Evolutionary conservation across 805 yeast genomes (phyloP).

Genomic region (Pichia thaimueangensis): DNA sequence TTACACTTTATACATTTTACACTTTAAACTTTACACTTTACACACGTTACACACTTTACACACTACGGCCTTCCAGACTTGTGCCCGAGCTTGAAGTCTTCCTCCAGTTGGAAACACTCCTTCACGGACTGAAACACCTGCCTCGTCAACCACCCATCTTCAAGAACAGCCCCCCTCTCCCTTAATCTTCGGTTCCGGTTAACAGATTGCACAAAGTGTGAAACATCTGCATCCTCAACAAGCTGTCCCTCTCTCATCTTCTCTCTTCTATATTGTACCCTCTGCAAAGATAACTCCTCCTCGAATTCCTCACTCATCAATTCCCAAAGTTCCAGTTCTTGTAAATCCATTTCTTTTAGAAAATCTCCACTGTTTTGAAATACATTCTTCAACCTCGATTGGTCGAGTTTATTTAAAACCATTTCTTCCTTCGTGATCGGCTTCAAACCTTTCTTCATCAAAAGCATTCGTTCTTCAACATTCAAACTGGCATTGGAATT

Average conservation of each 20-base stretch:
- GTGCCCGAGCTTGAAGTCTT: background rate
- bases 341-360: slow-evolving; percentile 22
- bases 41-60: too few relatives aligned
- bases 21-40: too few relatives aligned
- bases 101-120: slow-evolving; percentile 14
- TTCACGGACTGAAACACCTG: slow-evolving; percentile 15
- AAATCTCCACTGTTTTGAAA: slow-evolving; percentile 26
- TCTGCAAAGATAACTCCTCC: slow-evolving; percentile 19
- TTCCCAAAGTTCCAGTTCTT: slow-evolving; percentile 30
- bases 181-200: background rate
- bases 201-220: background rate
- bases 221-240: background rate
- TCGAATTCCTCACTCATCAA: slow-evolving; percentile 30
- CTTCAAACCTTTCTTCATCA: slow-evolving; percentile 25
- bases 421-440: slow-evolving; percentile 23
- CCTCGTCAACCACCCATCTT: slow-evolving; percentile 20
- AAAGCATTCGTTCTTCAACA: slow-evolving; percentile 21
- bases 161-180: background rate
- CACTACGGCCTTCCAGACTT: too few relatives aligned
- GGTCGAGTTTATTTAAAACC: slow-evolving; percentile 17
- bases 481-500: background rate
- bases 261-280: slow-evolving; percentile 7
- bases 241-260: background rate
- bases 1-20: too few relatives aligned
- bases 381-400: slow-evolving; percentile 22